Base-by-base conservation (phyloP, 371 early-diverging fungal genomes). In the Mucor circinelloides region DNA sequence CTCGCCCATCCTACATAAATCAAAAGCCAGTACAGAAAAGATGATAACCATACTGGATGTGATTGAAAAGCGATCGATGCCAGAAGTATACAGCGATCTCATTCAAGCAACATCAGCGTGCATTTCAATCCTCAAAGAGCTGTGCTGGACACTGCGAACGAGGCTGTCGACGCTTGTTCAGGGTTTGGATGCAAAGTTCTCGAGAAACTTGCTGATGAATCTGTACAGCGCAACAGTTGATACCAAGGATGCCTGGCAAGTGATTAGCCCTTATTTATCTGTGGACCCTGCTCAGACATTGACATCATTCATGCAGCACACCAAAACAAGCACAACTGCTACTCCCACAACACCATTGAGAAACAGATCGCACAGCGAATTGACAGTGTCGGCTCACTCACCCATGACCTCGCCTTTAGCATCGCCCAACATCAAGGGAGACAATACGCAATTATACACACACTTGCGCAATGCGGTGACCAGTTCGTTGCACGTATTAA, bases 151-250 rank as follows among this genome's bases (percentile, higher is more conserved):
- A 15, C 21, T 77, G 3, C 67, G 70, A 21, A 71, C 74, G n/a
- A 50, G 74, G n/a, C 44, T 76, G 28, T 64, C 78, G 8, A 63
- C 57, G 0, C 58, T 80, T 0, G 68, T 72, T n/a, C 81, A 77
- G 50, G 63, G 60, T 2, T 50, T 80, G 9, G 88, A 88, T 50
- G 66, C 76, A 0, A 81, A 83, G 30, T 66, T 75, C 30, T 73
- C 78, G 50, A 72, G 88, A 34, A 80, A 84, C 46, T 54, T 88
- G 15, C 62, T 88, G 4, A 60, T 78, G 31, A 63, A 72, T 38
- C 66, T 88, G 1, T 83, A 88, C 60, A 81, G 83, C 31, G 84
- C 85, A 0, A 72, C 84, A 0, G 71, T 84, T 0, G 87, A 88
- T 72, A 79, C 85, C 19, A 79, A 85, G 42, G 73, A 81, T 7